phyloP scores from a whole-genome alignment of 331 rosid species.

The Pyrus hybrid region DNA sequence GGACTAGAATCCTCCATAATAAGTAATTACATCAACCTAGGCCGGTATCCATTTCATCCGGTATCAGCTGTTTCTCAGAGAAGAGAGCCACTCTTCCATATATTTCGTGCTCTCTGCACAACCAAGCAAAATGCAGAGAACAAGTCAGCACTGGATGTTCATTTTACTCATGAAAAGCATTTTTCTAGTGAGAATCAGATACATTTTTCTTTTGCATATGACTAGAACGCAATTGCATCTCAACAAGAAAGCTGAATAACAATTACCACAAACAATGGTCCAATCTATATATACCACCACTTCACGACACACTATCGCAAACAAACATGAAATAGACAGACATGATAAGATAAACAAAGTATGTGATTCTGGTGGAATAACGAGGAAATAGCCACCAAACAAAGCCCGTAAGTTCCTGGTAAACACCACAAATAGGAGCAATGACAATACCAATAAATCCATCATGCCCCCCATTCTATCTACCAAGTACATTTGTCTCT shows the following conservation, averaged over 20 bases:
- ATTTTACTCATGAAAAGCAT: neutral
- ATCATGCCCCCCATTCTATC: neutral
- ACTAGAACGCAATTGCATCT: too few species aligned
- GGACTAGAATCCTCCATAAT: constrained; percentile 23
- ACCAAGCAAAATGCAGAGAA: constrained; percentile 15
- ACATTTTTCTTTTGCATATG: too few species aligned
- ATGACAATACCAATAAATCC: neutral
- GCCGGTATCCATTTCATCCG: neutral
- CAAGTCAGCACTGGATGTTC: neutral
- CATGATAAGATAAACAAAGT: neutral
- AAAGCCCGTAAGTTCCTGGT: neutral
- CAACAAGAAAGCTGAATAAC: neutral
- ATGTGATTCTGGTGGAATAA: neutral
- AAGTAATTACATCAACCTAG: constrained; percentile 15
- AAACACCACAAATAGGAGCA: neutral
- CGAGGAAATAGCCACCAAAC: neutral
- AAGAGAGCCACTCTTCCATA: constrained; percentile 78
- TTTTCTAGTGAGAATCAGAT: neutral
- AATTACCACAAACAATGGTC: neutral
- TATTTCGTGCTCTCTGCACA: constrained; percentile 71
- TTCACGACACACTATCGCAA: neutral
- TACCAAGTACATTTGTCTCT: neutral
- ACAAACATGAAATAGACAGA: neutral
- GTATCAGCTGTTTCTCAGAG: constrained; percentile 57
- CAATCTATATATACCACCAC: too few species aligned